Conservation (phyloP, 352 stramenopile species). For the Phytophthora sp. region DNA sequence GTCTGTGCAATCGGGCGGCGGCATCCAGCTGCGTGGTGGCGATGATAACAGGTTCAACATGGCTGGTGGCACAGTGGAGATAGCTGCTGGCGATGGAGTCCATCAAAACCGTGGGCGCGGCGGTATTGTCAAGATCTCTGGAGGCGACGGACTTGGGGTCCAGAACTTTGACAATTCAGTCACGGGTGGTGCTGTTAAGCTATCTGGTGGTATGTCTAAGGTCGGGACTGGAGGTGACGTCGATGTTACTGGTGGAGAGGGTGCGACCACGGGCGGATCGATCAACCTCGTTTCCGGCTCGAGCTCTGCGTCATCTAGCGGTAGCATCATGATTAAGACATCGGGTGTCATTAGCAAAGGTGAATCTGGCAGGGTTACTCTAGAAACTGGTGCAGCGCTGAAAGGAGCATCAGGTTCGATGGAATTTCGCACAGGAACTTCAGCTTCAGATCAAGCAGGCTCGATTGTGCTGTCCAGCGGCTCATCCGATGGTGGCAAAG, state of each 20-base stretch:
- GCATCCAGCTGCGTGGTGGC: slow-evolving; percentile 61
- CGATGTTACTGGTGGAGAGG: slow-evolving; percentile 48
- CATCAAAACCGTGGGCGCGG: slow-evolving; percentile 82
- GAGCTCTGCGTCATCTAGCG: slow-evolving; percentile 49
- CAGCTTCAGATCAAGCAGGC: slow-evolving; percentile 30
- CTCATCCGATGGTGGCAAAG: slow-evolving; percentile 36
- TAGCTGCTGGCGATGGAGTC: slow-evolving; percentile 71
- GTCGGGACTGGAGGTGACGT: slow-evolving; percentile 71
- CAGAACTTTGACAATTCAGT: slow-evolving; percentile 80
- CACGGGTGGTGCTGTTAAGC: slow-evolving; percentile 66
- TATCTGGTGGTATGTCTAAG: slow-evolving; percentile 70
- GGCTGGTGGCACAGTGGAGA: slow-evolving; percentile 50
- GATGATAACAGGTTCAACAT: slow-evolving; percentile 80
- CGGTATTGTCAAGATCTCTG: slow-evolving; percentile 73
- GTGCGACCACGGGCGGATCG: slow-evolving; percentile 54
- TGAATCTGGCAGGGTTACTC: slow-evolving; percentile 31
- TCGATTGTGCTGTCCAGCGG: slow-evolving; percentile 39
- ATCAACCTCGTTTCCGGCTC: slow-evolving; percentile 52
- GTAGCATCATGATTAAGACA: slow-evolving; percentile 52
- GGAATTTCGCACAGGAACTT: slow-evolving; percentile 47
- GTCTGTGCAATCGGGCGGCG: slow-evolving; percentile 52
- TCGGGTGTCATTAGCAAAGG: slow-evolving; percentile 14
- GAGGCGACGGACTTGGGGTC: slow-evolving; percentile 69
- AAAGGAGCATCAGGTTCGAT: slow-evolving; percentile 43
- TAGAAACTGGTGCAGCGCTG: slow-evolving; percentile 37